phyloP scores from a whole-genome alignment of 441 rosid genomes.

The Rhodomyrtus psidioides region DNA sequence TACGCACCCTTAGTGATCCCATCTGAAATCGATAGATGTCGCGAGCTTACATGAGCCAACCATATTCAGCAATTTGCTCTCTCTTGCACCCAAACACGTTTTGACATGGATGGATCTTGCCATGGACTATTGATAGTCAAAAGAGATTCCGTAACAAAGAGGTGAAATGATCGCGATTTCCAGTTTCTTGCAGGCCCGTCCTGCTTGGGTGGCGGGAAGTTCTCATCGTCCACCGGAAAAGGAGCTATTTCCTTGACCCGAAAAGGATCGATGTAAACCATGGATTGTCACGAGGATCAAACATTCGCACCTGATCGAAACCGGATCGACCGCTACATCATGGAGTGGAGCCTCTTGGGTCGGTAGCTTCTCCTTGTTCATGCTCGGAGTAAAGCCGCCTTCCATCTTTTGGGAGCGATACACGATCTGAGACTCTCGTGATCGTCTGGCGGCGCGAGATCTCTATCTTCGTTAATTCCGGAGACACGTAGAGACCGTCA shows the following conservation, averaged over 20 bases:
- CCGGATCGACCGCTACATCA: background rate
- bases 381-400: background rate
- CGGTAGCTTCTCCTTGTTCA: background rate
- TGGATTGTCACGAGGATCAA: background rate
- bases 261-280: background rate
- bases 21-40: background rate
- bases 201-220: background rate
- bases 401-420: background rate
- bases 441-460: background rate
- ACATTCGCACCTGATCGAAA: background rate
- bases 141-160: background rate
- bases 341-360: background rate
- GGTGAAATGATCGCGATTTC: background rate
- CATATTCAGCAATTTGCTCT: background rate
- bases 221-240: background rate
- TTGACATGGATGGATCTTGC: background rate
- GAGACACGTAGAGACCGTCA: background rate
- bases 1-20: no score
- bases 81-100: background rate
- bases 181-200: background rate
- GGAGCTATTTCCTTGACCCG: background rate
- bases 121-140: background rate
- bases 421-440: background rate
- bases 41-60: background rate
- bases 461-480: background rate